Evolutionary conservation across 2,329 filamentous ascomycete genomes (phyloP).

Genomic region (Pseudocercospora crystallina): DNA sequence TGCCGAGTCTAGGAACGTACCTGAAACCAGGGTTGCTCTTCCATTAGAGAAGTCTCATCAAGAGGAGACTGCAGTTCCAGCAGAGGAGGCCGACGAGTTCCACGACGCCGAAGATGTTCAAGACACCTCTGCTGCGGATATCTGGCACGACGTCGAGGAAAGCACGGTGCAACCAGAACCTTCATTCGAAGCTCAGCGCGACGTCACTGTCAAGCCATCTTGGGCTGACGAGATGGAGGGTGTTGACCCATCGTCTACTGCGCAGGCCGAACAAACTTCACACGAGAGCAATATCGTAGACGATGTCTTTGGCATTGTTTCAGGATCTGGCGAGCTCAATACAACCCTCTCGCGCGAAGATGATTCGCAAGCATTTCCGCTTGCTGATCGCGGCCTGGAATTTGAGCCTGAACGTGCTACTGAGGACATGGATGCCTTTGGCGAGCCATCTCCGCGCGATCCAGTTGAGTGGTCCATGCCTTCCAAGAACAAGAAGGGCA

Average conservation of each 20-base stretch:
- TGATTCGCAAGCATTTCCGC: conserved; percentile 2
- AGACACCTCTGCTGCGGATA: conserved; percentile 3
- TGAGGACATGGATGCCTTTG: conserved; percentile 20
- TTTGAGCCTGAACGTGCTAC: conserved; percentile 19
- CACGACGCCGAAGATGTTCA: conserved; percentile 15
- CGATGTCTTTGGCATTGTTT: conserved; percentile 13
- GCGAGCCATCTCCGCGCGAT: conserved; percentile 8
- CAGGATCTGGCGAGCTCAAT: conserved; percentile 7
- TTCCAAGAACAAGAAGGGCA: conserved; percentile 23
- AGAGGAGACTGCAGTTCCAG: background rate
- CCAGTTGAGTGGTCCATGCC: conserved; percentile 12
- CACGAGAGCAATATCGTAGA: conserved; percentile 12
- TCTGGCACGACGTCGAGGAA: conserved; percentile 10
- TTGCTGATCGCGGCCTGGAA: conserved; percentile 14
- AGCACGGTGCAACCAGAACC: background rate
- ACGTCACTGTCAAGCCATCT: background rate
- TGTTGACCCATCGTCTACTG: background rate
- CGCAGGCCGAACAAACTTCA: background rate
- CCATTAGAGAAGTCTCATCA: background rate
- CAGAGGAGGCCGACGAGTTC: conserved; percentile 2
- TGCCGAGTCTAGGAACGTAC: too few species aligned
- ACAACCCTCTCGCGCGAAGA: conserved; percentile 1
- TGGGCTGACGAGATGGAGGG: conserved; percentile 5
- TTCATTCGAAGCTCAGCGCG: background rate
- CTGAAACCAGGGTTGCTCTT: too few species aligned